These are phyloP conservation scores for Castanea crenata DNA, from an alignment of 306 rosid species.

Conservation along the genomic window DNA sequence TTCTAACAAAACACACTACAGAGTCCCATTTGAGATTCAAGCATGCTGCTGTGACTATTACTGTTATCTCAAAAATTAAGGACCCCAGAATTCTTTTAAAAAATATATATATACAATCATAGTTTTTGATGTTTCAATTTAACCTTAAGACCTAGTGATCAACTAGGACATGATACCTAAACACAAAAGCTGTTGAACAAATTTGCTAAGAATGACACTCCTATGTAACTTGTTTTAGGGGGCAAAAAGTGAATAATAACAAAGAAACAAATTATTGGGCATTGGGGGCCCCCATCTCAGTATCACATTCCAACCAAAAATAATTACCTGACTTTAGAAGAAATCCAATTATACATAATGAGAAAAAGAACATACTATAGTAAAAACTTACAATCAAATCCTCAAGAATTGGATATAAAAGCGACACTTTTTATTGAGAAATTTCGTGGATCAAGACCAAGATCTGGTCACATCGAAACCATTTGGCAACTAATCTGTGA, in stretches of 20 bases:
- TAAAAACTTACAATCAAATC: no score
- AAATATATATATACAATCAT: constrained; percentile 15
- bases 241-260: constrained; percentile 13
- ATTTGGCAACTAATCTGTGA: neutral
- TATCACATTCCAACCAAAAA: neutral
- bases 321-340: neutral
- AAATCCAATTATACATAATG: neutral
- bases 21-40: constrained; percentile 24
- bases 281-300: constrained; percentile 11
- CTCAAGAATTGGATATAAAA: neutral
- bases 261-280: constrained; percentile 13
- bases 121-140: constrained; percentile 43
- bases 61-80: neutral
- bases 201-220: constrained; percentile 16
- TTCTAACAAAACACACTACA: constrained; percentile 24
- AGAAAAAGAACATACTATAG: neutral
- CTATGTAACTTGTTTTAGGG: constrained; percentile 23
- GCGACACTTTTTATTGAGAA: neutral
- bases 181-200: constrained; percentile 21
- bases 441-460: neutral
- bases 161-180: constrained; percentile 59
- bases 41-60: constrained; percentile 29
- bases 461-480: no score
- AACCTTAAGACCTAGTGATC: constrained; percentile 61
- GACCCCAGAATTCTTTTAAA: neutral